A percentile compares a stretch with the other conserved stretches of the same genome.
Conservation (phyloP, 2,329 filamentous ascomycete genomes). For the Calonectria hawksworthii region DNA sequence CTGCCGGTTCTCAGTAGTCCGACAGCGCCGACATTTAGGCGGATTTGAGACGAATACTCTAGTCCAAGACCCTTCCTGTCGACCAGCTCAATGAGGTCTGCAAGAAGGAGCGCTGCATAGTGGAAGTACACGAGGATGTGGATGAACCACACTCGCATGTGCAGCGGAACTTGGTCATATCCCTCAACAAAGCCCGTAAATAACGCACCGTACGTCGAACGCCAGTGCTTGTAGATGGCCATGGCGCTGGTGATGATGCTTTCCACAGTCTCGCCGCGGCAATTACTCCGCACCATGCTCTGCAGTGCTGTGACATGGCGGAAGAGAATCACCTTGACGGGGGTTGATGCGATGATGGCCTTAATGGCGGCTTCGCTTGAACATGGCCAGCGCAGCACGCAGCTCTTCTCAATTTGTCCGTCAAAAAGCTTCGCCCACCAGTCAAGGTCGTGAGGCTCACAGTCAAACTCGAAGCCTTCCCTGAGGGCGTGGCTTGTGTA, state of each 20-base stretch:
- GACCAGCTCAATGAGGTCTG: conserved; percentile 66
- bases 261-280: conserved; percentile 58
- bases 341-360: conserved; percentile 64
- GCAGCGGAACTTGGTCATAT: conserved; percentile 63
- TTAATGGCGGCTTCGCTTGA: conserved; percentile 63
- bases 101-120: conserved; percentile 66
- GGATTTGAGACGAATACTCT: conserved; percentile 40
- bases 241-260: conserved; percentile 61
- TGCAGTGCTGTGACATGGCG: conserved; percentile 68
- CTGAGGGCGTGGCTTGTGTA: conserved; percentile 36
- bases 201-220: conserved; percentile 63
- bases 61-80: conserved; percentile 56
- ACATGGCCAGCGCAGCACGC: conserved; percentile 64
- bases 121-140: conserved; percentile 71
- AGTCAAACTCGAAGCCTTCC: conserved; percentile 29
- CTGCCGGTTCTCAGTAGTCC: conserved; percentile 58
- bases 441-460: conserved; percentile 43
- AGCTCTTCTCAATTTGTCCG: conserved; percentile 37
- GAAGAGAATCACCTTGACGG: conserved; percentile 71
- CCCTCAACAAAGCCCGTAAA: conserved; percentile 64
- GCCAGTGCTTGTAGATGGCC: conserved; percentile 68
- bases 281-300: conserved; percentile 59
- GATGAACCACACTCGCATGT: conserved; percentile 72
- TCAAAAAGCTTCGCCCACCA: conserved; percentile 52
- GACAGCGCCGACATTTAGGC: conserved; percentile 51